phyloP scores from a whole-genome alignment of 192 early-diverging fungal genomes.

The Coemansia sp. region DNA sequence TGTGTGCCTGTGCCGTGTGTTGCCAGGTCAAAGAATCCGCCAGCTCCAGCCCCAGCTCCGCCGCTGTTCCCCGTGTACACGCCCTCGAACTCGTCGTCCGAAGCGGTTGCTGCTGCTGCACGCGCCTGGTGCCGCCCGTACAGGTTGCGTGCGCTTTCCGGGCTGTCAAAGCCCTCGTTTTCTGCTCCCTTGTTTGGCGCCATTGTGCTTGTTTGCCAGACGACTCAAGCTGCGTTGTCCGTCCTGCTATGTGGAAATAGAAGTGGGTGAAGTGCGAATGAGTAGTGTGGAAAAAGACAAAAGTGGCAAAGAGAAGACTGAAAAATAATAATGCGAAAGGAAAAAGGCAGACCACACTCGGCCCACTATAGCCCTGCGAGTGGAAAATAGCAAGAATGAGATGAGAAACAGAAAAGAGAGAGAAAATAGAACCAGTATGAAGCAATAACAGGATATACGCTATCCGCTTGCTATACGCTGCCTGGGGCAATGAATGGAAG shows the following conservation, averaged over 20 bases:
- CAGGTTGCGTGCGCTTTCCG: neutral
- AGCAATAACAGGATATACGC: too few species aligned
- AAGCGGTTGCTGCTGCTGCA: slow-evolving; percentile 17
- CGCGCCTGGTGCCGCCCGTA: slow-evolving; percentile 11
- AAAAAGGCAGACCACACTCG: too few species aligned
- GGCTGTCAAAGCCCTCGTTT: slow-evolving; percentile 23
- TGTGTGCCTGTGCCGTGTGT: slow-evolving; percentile 8
- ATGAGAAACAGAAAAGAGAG: too few species aligned
- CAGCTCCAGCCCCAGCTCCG: neutral
- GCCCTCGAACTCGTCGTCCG: slow-evolving; percentile 38
- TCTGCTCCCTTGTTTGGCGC: neutral
- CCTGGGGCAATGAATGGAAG: neutral
- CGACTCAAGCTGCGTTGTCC: too few species aligned
- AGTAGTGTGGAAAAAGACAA: neutral
- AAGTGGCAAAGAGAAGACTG: too few species aligned
- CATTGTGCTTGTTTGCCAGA: too few species aligned
- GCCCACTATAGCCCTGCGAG: too few species aligned
- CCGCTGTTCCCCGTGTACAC: slow-evolving; percentile 9
- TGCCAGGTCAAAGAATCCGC: slow-evolving; percentile 29
- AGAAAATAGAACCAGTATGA: too few species aligned
- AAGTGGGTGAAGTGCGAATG: neutral
- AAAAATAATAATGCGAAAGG: too few species aligned
- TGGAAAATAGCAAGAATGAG: too few species aligned
- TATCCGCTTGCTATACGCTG: too few species aligned
- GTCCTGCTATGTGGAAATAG: too few species aligned